Conservation (phyloP, 495 filamentous ascomycete species). For the Aspergillus saccharolyticus region DNA sequence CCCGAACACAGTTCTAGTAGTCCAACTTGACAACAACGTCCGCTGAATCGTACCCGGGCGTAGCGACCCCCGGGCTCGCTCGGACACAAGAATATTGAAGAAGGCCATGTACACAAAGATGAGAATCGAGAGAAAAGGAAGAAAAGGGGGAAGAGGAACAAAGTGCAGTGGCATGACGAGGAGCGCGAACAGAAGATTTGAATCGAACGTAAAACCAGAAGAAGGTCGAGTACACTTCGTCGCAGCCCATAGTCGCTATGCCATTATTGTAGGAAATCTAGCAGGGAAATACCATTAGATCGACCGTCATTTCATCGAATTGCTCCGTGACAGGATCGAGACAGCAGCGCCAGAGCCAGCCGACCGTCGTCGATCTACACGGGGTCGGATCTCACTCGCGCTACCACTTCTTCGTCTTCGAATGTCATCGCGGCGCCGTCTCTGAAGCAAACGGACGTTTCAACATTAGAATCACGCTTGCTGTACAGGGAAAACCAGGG, state of each 20-base stretch:
- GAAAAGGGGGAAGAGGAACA: slow-evolving; percentile 13
- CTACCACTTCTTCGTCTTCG: slow-evolving; percentile 45
- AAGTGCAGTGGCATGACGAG: slow-evolving; percentile 2
- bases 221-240: slow-evolving; percentile 23
- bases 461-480: slow-evolving; percentile 50
- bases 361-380: slow-evolving; percentile 36
- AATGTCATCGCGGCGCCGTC: slow-evolving; percentile 42
- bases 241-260: slow-evolving; percentile 42
- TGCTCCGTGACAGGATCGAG: slow-evolving; percentile 43
- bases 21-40: slow-evolving; percentile 36
- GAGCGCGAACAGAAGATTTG: slow-evolving; percentile 19
- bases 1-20: slow-evolving; percentile 46
- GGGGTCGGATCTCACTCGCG: slow-evolving; percentile 42
- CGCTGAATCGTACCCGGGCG: slow-evolving; percentile 25
- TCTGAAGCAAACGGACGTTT: slow-evolving; percentile 48
- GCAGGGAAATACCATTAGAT: slow-evolving; percentile 26
- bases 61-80: slow-evolving; percentile 21
- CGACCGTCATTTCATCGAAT: slow-evolving; percentile 38
- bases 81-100: slow-evolving; percentile 39
- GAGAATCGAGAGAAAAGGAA: slow-evolving; percentile 18
- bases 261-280: slow-evolving; percentile 33
- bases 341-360: slow-evolving; percentile 35
- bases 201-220: slow-evolving; percentile 25
- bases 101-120: slow-evolving; percentile 47
- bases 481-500: slow-evolving; percentile 32